Conservation (phyloP, 2,329 filamentous ascomycete species). For the Leptographium procerum region DNA sequence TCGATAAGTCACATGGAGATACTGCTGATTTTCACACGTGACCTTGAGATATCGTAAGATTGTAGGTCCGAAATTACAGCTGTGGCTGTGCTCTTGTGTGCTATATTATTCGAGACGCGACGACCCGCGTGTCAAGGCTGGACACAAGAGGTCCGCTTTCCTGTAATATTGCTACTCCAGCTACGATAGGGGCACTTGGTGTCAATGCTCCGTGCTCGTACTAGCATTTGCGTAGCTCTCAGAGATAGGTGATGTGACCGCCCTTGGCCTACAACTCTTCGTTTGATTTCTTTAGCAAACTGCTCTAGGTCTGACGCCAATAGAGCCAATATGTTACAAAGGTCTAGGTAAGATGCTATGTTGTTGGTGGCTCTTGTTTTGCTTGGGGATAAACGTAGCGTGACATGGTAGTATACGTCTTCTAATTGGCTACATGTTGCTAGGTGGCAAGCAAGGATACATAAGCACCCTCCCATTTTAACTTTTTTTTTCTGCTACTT, state of each 20-base stretch:
- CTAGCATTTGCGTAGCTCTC: too few relatives aligned
- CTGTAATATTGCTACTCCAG: neutral
- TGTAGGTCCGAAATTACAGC: neutral
- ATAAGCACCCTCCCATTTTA: conserved; percentile 7
- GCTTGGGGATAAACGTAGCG: neutral
- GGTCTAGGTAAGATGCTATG: too few relatives aligned
- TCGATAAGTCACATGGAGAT: neutral
- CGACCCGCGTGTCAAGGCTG: neutral
- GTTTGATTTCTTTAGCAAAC: too few relatives aligned
- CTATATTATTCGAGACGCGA: neutral
- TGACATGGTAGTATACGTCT: conserved; percentile 4
- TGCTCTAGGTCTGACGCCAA: too few relatives aligned
- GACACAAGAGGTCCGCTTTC: neutral
- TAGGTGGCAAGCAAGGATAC: conserved; percentile 8
- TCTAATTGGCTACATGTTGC: conserved; percentile 8
- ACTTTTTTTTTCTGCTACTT: conserved; percentile 2
- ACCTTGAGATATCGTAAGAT: too few relatives aligned
- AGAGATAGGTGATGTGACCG: too few relatives aligned
- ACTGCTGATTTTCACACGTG: neutral
- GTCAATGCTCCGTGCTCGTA: too few relatives aligned
- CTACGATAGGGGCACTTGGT: too few relatives aligned
- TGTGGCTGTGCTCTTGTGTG: neutral
- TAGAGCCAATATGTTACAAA: too few relatives aligned
- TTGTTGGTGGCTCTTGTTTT: neutral
- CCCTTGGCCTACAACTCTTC: too few relatives aligned